Evolutionary conservation across 495 filamentous ascomycete genomes (phyloP).

Genomic region (Letharia lupina): DNA sequence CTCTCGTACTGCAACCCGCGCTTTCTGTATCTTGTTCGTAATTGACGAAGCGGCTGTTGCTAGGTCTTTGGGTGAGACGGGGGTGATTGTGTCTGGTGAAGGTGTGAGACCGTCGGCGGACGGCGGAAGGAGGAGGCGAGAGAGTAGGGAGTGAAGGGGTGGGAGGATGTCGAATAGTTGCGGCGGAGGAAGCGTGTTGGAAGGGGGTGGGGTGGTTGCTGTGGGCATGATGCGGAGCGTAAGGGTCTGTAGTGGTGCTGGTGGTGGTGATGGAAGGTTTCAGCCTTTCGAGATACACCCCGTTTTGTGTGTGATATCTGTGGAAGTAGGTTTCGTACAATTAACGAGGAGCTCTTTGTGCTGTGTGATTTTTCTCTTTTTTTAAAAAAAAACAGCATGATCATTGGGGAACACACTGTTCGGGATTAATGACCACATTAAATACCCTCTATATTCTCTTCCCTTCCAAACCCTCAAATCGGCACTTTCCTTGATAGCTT

Average conservation of each 20-base stretch:
- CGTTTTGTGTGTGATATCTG: constrained; percentile 22
- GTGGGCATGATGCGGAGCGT: constrained; percentile 24
- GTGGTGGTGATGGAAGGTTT: constrained; percentile 26
- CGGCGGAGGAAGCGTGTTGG: constrained; percentile 70
- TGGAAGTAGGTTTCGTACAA: background rate
- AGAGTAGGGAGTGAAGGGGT: constrained; percentile 32
- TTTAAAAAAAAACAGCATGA: no score
- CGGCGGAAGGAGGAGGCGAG: constrained; percentile 23
- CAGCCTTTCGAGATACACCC: constrained; percentile 28
- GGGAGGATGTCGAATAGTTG: constrained; percentile 69
- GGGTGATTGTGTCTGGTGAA: constrained; percentile 27
- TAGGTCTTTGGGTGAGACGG: constrained; percentile 69
- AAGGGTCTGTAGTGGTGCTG: constrained; percentile 14
- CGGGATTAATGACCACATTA: no score
- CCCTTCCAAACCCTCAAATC: no score
- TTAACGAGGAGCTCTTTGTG: no score
- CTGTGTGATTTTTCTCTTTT: no score
- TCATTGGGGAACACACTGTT: no score
- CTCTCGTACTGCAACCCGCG: constrained; percentile 54
- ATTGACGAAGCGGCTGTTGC: constrained; percentile 62
- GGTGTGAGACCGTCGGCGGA: constrained; percentile 11
- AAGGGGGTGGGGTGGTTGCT: constrained; percentile 39
- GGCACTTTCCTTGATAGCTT: no score
- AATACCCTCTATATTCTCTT: no score
- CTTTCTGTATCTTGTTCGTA: constrained; percentile 72